Evolutionary conservation across 2,329 filamentous ascomycete genomes (phyloP).

Genomic region (Fusarium sp.): DNA sequence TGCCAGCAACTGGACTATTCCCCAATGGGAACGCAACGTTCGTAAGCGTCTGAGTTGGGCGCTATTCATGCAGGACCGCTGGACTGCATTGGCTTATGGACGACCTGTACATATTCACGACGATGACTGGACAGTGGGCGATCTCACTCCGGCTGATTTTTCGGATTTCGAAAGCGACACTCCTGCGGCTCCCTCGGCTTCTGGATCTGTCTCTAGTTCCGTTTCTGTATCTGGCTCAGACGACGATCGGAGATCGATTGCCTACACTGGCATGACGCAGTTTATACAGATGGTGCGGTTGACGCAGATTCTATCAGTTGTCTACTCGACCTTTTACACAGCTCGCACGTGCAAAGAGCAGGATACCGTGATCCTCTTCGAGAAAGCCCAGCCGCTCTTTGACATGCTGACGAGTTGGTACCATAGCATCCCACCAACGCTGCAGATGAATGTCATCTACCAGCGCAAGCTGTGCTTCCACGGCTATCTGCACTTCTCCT

Average conservation of each 20-base stretch:
- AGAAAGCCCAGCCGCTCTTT: conserved; percentile 61
- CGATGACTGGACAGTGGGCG: conserved; percentile 46
- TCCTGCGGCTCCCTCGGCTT: conserved; percentile 8
- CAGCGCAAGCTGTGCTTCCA: conserved; percentile 55
- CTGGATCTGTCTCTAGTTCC: conserved; percentile 27
- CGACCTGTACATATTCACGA: conserved; percentile 48
- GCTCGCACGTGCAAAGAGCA: conserved; percentile 45
- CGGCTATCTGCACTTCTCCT: conserved; percentile 58
- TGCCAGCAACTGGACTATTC: conserved; percentile 66
- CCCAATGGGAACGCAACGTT: conserved; percentile 66
- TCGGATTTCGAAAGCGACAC: conserved; percentile 45
- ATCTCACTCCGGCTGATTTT: conserved; percentile 48
- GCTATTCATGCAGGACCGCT: conserved; percentile 70
- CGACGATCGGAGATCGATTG: conserved; percentile 48
- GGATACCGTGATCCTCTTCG: conserved; percentile 52
- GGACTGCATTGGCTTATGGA: conserved; percentile 52
- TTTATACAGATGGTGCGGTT: conserved; percentile 61
- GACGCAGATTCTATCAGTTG: conserved; percentile 58
- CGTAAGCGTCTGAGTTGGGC: conserved; percentile 69
- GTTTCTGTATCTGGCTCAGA: conserved; percentile 34
- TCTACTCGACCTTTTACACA: conserved; percentile 59
- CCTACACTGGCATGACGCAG: conserved; percentile 53
- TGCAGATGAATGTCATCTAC: conserved; percentile 57
- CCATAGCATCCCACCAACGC: conserved; percentile 54
- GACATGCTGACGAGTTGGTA: conserved; percentile 61